These are phyloP conservation scores for Simplicillium sp. DNA, from an alignment of 2,329 filamentous ascomycete genomes.

Conservation along the genomic window DNA sequence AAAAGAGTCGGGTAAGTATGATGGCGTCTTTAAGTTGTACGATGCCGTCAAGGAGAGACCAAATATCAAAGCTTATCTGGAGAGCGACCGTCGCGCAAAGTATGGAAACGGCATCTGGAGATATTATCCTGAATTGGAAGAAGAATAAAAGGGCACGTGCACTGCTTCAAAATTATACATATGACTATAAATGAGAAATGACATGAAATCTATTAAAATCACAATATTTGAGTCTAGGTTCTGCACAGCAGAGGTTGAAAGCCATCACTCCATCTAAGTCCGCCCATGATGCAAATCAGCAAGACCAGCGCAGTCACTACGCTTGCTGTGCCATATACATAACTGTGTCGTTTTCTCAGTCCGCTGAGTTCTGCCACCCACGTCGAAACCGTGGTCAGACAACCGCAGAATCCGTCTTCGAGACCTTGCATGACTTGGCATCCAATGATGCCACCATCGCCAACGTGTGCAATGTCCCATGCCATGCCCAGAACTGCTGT, in stretches of 20 bases:
- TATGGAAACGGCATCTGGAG: slow-evolving; percentile 62
- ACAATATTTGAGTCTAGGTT: background rate
- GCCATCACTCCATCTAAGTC: slow-evolving; percentile 58
- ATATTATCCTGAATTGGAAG: slow-evolving; percentile 64
- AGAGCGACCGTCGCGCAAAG: slow-evolving; percentile 49
- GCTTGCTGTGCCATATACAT: slow-evolving; percentile 57
- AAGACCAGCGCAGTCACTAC: slow-evolving; percentile 47
- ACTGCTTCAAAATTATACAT: background rate
- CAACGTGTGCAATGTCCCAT: slow-evolving; percentile 68
- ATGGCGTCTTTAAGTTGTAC: slow-evolving; percentile 54
- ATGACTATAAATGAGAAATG: background rate
- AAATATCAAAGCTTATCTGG: slow-evolving; percentile 59
- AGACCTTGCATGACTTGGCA: slow-evolving; percentile 61
- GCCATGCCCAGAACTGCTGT: slow-evolving; percentile 66
- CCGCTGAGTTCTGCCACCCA: slow-evolving; percentile 53
- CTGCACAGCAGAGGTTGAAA: slow-evolving; percentile 34
- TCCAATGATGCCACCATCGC: slow-evolving; percentile 43
- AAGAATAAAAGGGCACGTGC: slow-evolving; percentile 9
- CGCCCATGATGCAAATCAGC: slow-evolving; percentile 65
- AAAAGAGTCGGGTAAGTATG: slow-evolving; percentile 46
- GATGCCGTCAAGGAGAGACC: slow-evolving; percentile 51
- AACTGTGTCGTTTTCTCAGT: slow-evolving; percentile 45
- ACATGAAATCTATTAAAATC: background rate
- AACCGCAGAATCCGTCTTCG: slow-evolving; percentile 60
- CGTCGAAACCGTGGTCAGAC: slow-evolving; percentile 57